These are phyloP conservation scores for Salvia miltiorrhiza DNA, from an alignment of 257 asterid species.

Conservation along the genomic window DNA sequence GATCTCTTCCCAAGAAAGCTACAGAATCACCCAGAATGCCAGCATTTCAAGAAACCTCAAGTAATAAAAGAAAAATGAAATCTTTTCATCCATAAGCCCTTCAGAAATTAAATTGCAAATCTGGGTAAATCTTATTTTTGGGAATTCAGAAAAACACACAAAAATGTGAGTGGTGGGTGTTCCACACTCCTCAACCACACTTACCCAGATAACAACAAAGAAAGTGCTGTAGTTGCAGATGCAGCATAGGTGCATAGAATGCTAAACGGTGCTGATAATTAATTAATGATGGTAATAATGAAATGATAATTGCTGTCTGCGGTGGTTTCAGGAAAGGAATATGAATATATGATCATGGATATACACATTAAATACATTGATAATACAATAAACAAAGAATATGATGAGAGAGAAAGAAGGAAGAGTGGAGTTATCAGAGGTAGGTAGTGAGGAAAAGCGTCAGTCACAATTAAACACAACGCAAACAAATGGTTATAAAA, in stretches of 20 bases:
- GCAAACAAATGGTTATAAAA: background rate
- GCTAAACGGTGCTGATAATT: slow-evolving; percentile 26
- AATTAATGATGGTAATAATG: slow-evolving; percentile 32
- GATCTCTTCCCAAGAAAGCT: slow-evolving; percentile 50
- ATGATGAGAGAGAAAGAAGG: slow-evolving; percentile 42
- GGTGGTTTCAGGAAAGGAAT: slow-evolving; percentile 49
- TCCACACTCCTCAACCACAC: slow-evolving; percentile 16
- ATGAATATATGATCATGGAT: slow-evolving; percentile 22
- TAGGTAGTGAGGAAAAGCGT: slow-evolving; percentile 67
- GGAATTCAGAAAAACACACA: slow-evolving; percentile 29
- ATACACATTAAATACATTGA: slow-evolving; percentile 7
- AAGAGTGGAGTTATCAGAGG: slow-evolving; percentile 63
- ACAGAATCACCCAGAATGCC: background rate
- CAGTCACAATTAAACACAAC: slow-evolving; percentile 24
- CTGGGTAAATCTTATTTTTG: slow-evolving; percentile 5
- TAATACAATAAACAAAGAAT: slow-evolving; percentile 15
- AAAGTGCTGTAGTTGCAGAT: slow-evolving; percentile 41
- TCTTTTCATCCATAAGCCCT: slow-evolving; percentile 14
- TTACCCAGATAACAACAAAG: slow-evolving; percentile 43
- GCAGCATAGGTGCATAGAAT: slow-evolving; percentile 48
- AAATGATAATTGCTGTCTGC: slow-evolving; percentile 31
- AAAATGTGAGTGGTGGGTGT: slow-evolving; percentile 28
- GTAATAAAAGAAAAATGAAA: background rate
- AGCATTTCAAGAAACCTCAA: background rate
- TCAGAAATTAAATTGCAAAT: slow-evolving; percentile 23